Conservation (phyloP, 352 stramenopile species). For the Phytophthora pluvialis region DNA sequence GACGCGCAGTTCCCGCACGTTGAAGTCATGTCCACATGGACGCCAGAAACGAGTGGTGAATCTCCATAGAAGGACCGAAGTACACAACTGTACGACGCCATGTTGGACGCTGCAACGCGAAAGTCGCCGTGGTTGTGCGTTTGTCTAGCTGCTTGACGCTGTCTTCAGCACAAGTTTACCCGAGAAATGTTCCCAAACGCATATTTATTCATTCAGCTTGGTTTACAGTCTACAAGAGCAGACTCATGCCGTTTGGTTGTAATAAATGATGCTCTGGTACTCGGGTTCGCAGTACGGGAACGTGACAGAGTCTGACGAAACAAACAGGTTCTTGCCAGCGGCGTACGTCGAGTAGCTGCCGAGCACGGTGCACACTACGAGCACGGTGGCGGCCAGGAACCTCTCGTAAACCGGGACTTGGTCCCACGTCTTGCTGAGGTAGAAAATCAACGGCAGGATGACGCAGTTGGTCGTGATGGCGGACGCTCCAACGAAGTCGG, state of each 20-base stretch:
- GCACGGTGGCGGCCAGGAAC: slow-evolving; percentile 28
- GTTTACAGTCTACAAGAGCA: background rate
- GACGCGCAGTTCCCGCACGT: background rate
- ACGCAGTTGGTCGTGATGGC: slow-evolving; percentile 44
- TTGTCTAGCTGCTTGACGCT: too few species aligned
- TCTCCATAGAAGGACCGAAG: background rate
- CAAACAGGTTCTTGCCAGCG: slow-evolving; percentile 52
- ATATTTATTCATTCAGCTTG: background rate
- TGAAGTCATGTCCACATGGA: slow-evolving; percentile 12
- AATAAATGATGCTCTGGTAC: slow-evolving; percentile 43
- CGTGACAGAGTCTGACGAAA: slow-evolving; percentile 26
- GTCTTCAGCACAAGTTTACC: too few species aligned
- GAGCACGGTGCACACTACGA: slow-evolving; percentile 42
- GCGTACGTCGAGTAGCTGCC: slow-evolving; percentile 57
- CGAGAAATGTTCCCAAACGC: too few species aligned
- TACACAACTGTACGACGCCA: slow-evolving; percentile 6
- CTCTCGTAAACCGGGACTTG: slow-evolving; percentile 24
- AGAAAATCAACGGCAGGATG: slow-evolving; percentile 49
- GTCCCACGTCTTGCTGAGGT: slow-evolving; percentile 40
- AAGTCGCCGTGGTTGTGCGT: too few species aligned
- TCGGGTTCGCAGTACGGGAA: slow-evolving; percentile 49
- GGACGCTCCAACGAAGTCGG: slow-evolving; percentile 53
- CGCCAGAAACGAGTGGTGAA: background rate
- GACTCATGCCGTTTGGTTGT: slow-evolving; percentile 45
- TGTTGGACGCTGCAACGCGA: background rate